These are phyloP conservation scores for Tripterygium wilfordii DNA, from an alignment of 177 flowering plant species.

Conservation along the genomic window DNA sequence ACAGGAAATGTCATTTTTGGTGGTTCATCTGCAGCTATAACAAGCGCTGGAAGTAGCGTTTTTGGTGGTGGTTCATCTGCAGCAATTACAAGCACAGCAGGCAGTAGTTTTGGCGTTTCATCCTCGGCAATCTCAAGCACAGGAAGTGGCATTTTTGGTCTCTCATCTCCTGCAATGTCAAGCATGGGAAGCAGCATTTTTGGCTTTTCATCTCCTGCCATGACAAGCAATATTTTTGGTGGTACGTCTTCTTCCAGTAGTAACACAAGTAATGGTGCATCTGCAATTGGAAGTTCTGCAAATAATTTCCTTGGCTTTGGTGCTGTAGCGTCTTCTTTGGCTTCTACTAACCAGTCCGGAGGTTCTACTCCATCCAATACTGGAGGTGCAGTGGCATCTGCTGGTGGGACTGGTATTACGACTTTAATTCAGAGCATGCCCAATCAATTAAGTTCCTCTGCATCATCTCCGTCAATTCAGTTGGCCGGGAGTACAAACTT, in stretches of 20 bases:
- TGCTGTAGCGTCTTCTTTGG: slow-evolving; percentile 23
- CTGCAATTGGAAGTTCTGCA: not conserved
- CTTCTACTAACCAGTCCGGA: slow-evolving; percentile 14
- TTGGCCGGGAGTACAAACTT: slow-evolving; percentile 27
- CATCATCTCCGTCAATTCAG: slow-evolving; percentile 37
- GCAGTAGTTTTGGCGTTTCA: slow-evolving; percentile 25
- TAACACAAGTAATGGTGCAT: not conserved
- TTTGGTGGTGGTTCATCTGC: slow-evolving; percentile 2
- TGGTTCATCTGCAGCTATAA: slow-evolving; percentile 15
- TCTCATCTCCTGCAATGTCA: too few species aligned
- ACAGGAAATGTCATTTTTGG: slow-evolving; percentile 24
- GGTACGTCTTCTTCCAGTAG: not conserved
- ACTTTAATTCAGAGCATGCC: slow-evolving; percentile 31
- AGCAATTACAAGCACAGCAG: slow-evolving; percentile 17
- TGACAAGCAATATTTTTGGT: not conserved
- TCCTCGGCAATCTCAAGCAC: too few species aligned
- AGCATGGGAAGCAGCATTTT: too few species aligned
- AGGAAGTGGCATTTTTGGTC: too few species aligned
- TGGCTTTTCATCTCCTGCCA: too few species aligned
- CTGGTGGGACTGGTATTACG: slow-evolving; percentile 21
- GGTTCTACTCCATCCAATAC: slow-evolving; percentile 17
- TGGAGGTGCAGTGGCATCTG: slow-evolving; percentile 15
- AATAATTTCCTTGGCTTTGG: slow-evolving; percentile 8
- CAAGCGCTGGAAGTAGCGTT: slow-evolving; percentile 24
- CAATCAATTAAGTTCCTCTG: slow-evolving; percentile 43